These are phyloP conservation scores for Porcisia hertigi DNA, from an alignment of 208 protist species.

Conservation along the genomic window DNA sequence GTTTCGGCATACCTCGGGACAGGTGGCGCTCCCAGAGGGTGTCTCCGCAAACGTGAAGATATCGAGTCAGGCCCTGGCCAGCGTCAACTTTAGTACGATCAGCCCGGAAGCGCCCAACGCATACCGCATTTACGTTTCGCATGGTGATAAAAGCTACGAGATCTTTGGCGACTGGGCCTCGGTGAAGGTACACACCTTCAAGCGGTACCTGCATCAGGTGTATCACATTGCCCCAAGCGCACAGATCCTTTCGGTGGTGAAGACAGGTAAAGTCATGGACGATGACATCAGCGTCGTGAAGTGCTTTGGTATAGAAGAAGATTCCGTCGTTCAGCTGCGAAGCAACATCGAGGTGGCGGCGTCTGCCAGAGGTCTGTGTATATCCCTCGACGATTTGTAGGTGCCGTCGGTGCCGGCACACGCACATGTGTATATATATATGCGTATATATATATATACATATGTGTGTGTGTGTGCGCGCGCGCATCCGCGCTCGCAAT, in stretches of 20 bases:
- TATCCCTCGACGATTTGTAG: slow-evolving; percentile 68
- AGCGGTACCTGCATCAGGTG: slow-evolving; percentile 87
- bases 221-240: slow-evolving; percentile 71
- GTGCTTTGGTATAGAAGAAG: slow-evolving; percentile 67
- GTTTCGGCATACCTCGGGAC: slow-evolving; percentile 78
- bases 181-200: slow-evolving; percentile 87
- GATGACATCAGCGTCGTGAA: slow-evolving; percentile 80
- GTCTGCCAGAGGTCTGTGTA: slow-evolving; percentile 25
- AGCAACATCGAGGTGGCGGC: slow-evolving; percentile 31
- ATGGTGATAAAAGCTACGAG: slow-evolving; percentile 78
- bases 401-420: not conserved
- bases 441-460: not conserved
- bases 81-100: slow-evolving; percentile 85
- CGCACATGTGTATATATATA: not conserved
- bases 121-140: slow-evolving; percentile 81
- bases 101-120: slow-evolving; percentile 80
- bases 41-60: slow-evolving; percentile 45
- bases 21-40: slow-evolving; percentile 59
- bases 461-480: not conserved
- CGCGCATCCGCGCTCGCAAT: too few species aligned
- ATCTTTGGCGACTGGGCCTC: slow-evolving; percentile 86
- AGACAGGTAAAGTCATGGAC: slow-evolving; percentile 61
- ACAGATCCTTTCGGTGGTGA: slow-evolving; percentile 61
- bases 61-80: slow-evolving; percentile 62
- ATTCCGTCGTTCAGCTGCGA: slow-evolving; percentile 68